phyloP scores from a whole-genome alignment of 208 protist genomes.

The Leishmania mexicana region DNA sequence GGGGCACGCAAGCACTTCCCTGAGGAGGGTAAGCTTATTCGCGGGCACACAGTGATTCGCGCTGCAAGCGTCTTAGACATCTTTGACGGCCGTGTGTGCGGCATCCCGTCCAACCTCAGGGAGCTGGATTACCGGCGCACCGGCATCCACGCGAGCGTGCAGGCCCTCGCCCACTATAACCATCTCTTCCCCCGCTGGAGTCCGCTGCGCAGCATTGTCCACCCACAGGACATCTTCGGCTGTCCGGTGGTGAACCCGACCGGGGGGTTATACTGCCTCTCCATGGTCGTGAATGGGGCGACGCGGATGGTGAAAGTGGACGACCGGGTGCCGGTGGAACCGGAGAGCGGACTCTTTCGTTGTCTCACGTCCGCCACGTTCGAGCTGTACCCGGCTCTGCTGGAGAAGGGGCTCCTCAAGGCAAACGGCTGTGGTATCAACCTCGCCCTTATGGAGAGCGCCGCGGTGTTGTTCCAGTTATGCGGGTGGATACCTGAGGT shows the following conservation, averaged over 20 bases:
- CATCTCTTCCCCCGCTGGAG: constrained; percentile 60
- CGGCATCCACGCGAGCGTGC: constrained; percentile 64
- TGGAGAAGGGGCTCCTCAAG: constrained; percentile 72
- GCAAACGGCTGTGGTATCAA: constrained; percentile 79
- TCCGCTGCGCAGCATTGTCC: constrained; percentile 65
- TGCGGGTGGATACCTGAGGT: constrained; percentile 76
- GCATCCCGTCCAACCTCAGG: constrained; percentile 59
- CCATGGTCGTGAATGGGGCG: constrained; percentile 83
- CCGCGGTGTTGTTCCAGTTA: constrained; percentile 71
- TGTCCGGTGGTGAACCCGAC: constrained; percentile 62
- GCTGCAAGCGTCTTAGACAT: constrained; percentile 21
- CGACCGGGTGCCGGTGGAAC: constrained; percentile 67
- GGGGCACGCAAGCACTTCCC: constrained; percentile 15
- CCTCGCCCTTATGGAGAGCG: constrained; percentile 71
- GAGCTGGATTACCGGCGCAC: constrained; percentile 20
- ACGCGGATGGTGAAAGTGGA: constrained; percentile 76
- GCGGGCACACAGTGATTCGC: constrained; percentile 30
- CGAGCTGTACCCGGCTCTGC: constrained; percentile 68
- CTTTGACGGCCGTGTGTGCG: constrained; percentile 46
- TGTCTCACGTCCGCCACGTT: constrained; percentile 22
- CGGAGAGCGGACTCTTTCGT: constrained; percentile 40
- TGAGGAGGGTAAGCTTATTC: constrained; percentile 42
- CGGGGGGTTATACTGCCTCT: constrained; percentile 78
- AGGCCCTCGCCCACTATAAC: constrained; percentile 36
- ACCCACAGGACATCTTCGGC: constrained; percentile 64